Conservation (phyloP, 1,284 basidiomycete genomes). For the Athelia sp. region DNA sequence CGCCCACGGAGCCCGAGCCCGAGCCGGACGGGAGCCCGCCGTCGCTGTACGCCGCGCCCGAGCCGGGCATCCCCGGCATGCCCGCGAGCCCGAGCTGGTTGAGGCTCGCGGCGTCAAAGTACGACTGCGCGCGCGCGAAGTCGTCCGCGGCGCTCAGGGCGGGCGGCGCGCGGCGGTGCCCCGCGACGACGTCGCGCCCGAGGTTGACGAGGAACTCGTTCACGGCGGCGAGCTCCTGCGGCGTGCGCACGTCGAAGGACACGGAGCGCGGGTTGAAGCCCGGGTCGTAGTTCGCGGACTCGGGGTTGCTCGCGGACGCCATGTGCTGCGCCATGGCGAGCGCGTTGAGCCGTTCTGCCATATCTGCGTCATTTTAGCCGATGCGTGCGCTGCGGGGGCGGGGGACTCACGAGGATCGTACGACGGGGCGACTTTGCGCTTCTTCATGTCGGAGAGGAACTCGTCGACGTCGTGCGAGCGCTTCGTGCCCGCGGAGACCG, state of each 20-base stretch:
- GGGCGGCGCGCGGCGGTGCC: too few relatives aligned
- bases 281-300: slow-evolving; percentile 10
- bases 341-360: slow-evolving; percentile 70
- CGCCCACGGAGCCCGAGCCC: slow-evolving; percentile 13
- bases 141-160: slow-evolving; percentile 13
- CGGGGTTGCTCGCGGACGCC: neutral
- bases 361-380: slow-evolving; percentile 42
- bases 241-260: slow-evolving; percentile 69
- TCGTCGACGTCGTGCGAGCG: slow-evolving; percentile 74
- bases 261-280: slow-evolving; percentile 69
- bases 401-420: slow-evolving; percentile 75
- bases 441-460: slow-evolving; percentile 89
- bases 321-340: slow-evolving; percentile 45
- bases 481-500: slow-evolving; percentile 52
- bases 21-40: neutral
- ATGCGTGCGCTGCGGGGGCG: neutral
- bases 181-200: slow-evolving; percentile 60
- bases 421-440: slow-evolving; percentile 75
- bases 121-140: slow-evolving; percentile 30
- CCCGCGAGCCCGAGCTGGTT: slow-evolving; percentile 63
- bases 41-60: slow-evolving; percentile 6
- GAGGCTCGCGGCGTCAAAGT: slow-evolving; percentile 64
- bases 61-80: slow-evolving; percentile 60
- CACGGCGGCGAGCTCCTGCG: slow-evolving; percentile 76
- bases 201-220: slow-evolving; percentile 77